Conservation (phyloP, 495 filamentous ascomycete species). For the Bryoglossum gracile region DNA sequence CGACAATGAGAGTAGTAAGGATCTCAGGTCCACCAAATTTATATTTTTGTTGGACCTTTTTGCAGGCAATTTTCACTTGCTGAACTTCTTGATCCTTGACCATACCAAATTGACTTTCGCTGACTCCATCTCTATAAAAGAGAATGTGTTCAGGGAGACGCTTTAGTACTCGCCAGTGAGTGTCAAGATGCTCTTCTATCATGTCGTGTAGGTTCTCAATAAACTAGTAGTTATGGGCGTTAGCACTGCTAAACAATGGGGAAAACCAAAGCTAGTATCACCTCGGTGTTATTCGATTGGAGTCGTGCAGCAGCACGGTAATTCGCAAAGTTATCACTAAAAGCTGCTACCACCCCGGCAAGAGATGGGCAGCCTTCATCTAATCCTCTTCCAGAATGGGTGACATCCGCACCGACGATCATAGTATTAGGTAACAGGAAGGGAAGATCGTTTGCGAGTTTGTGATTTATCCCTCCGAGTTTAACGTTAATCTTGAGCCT, state of each 20-base stretch:
- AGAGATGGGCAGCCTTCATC: neutral
- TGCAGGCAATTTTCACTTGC: neutral
- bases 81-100: conserved; percentile 1
- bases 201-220: conserved; percentile 4
- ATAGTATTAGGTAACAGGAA: neutral
- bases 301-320: conserved; percentile 4
- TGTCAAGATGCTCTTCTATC: neutral
- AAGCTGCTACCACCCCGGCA: conserved; percentile 8
- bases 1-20: conserved; percentile 63
- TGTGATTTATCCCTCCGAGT: conserved; percentile 2
- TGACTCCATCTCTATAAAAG: conserved; percentile 91
- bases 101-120: conserved; percentile 62
- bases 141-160: conserved; percentile 57
- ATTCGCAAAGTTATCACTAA: neutral
- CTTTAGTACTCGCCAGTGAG: conserved; percentile 13
- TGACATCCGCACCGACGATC: conserved; percentile 13
- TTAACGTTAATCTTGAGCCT: conserved; percentile 12
- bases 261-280: neutral
- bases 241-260: neutral
- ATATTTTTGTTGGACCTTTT: too few species aligned
- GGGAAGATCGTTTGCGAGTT: neutral
- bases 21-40: neutral
- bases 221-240: conserved; percentile 1
- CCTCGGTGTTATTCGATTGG: conserved; percentile 16
- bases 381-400: neutral